Evolutionary conservation across 176 grass and related monocot genomes (phyloP), one percentile per base, ranked within the genome.

Genomic region (Triticum dicoccoides): DNA sequence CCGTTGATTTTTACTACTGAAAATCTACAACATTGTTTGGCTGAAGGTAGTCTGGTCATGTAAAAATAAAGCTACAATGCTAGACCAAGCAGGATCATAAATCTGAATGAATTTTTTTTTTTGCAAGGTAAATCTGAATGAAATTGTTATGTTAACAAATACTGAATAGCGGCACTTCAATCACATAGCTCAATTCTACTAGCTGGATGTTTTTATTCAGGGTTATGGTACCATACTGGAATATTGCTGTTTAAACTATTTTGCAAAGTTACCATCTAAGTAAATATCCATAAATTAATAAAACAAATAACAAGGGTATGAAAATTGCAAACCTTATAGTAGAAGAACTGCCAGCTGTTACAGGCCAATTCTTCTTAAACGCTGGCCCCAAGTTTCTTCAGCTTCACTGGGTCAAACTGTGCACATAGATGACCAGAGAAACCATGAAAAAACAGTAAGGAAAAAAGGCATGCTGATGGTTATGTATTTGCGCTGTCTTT

Each of bases 331-430:
- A 42, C 41, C 41, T 42, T 42, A 10, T 42, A 42, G 39, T 39
- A 39, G 41, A 42, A 42, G 39, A 41, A 41, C 9, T 42, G 9
- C 41, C 9, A 42, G 41, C 41, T 3, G 41, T 42, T 11, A 42
- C 9, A 2, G 41, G 41, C 41, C 41, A 10, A 42, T 42, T 42
- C 41, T 42, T 42, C 41, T 42, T 42, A 42, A 10, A 42, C 41
- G 41, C 9, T 42, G 41, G 9, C 41, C 41, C 41, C 38, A 42
- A 42, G 41, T 83, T 91, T 94, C 83, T 66, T 94, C 52, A 90
- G 82, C 47, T 94, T 97, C 38, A 80, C 84, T 77, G 85, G 89
- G 82, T 97, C 89, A 88, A 94, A 90, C 89, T 94, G 66, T 23
- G 49, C 69, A 65, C 68, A 82, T 78, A n/a, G 65, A 39, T 17